A percentile compares a stretch with the other conserved stretches of the same genome.
These are phyloP conservation scores for Candida ortonii DNA, from an alignment of 805 yeast species.

Conservation along the genomic window DNA sequence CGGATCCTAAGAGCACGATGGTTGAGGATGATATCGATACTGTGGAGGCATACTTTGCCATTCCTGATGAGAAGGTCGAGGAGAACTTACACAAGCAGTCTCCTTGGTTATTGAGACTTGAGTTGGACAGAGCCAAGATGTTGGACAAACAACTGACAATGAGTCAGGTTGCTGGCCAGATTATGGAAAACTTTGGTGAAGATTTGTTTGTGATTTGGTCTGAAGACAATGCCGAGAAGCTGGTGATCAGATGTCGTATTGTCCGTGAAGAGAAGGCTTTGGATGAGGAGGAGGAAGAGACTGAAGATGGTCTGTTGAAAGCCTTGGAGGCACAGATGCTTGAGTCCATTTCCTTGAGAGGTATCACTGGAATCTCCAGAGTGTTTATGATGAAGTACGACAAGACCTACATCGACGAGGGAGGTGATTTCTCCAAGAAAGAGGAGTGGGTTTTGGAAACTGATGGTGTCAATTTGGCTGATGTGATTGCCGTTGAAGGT, in stretches of 20 bases:
- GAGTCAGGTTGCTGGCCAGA: constrained; percentile 97
- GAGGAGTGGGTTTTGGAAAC: constrained; percentile 99
- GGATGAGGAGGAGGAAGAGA: constrained; percentile 92
- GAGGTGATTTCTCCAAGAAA: constrained; percentile 84
- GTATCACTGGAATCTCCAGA: constrained; percentile 90
- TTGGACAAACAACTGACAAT: constrained; percentile 95
- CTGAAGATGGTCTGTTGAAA: constrained; percentile 94
- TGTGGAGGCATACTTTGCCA: constrained; percentile 94
- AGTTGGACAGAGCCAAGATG: constrained; percentile 98
- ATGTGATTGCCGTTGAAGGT: constrained; percentile 92
- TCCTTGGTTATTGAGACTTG: constrained; percentile 96
- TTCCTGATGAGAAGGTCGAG: constrained; percentile 97
- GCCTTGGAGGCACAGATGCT: constrained; percentile 95
- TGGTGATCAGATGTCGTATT: constrained; percentile 96
- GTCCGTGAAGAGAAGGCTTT: constrained; percentile 91
- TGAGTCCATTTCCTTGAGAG: constrained; percentile 90
- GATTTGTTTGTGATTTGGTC: constrained; percentile 98
- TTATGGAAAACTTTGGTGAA: constrained; percentile 87
- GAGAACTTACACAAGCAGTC: constrained; percentile 91
- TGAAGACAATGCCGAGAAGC: constrained; percentile 96
- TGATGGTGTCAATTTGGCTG: constrained; percentile 95
- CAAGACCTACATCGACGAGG: constrained; percentile 63
- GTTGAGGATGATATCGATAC: constrained; percentile 96
- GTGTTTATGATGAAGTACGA: constrained; percentile 88
- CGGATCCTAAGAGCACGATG: constrained; percentile 96